Evolutionary conservation across 108 stramenopile genomes (phyloP), one percentile per base, ranked within the genome.

Genomic region (Nannochloropsis oceanica): DNA sequence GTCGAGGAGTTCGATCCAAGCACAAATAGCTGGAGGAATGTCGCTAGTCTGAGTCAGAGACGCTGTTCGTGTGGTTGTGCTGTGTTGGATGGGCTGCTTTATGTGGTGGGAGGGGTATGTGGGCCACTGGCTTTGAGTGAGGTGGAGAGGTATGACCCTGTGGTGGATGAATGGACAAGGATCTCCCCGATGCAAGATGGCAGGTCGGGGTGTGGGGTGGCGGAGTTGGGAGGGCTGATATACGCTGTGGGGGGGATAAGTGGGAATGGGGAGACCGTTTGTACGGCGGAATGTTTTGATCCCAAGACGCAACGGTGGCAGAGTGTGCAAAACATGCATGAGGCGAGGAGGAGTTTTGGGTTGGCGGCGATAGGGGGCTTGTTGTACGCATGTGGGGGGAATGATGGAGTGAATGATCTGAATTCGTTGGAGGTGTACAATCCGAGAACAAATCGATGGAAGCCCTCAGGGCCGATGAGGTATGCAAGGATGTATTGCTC

Each of bases 91-190:
- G 83, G 83, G 25, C 73, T 25, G 44, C 25, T 84, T 24, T 84
- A 84, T 43, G 83, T 44, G 13, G 73, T 84, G 59, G 83, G 83
- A 14, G 83, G 83, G 13, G 83, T 84, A 12, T 84, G 83, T 43
- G 83, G 83, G 24, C 83, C 83, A 8, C 43, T 27, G 34, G 83
- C 83, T 14, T 27, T 84, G 83, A 24, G 25, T 24, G 73, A 79
- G 25, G 83, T 84, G 83, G 83, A 84, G 83, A 20, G 73, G 43
- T 84, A 84, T 25, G 83, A 84, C 25, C 83, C 83, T 24, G 25
- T 43, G 22, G 25, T 43, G 24, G 83, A 79, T 25, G 24, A 43
- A 14, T 84, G 83, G 83, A 43, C 24, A 14, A n/a, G 22, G 25
- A 14, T 25, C 73, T 8, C 25, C 24, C 43, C 83, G 8, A 46